Evolutionary conservation across 306 rosid genomes (phyloP), one percentile per base, ranked within the genome.

Genomic region (Glycine soja): DNA sequence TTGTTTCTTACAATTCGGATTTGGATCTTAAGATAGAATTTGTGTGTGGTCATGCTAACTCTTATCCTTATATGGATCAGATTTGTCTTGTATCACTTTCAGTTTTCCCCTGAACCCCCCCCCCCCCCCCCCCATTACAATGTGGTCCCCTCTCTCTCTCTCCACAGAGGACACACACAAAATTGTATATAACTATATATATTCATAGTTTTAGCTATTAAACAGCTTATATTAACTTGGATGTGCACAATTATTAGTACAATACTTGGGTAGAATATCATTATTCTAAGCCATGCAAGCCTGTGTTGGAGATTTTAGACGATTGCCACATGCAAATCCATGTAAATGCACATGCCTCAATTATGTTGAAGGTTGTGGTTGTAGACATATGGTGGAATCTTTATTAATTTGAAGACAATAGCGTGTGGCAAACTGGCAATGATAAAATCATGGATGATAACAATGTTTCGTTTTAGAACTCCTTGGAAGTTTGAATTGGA

Each of bases 11-110:
- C 36, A 76, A 76, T 50, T 47, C 5, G 48, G 62, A 61, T 71
- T 71, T 16, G 62, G 83, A 73, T 80, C 79, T 80, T 73, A 24
- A 9, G 14, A 50, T 59, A 10, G 7, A 73, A 81, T 52, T 18
- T 77, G 7, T 72, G 66, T 63, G 74, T 62, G 84, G 74, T 53
- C n/a, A 47, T 45, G 80, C 62, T 30, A 10, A 65, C 32, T 57
- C 83, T 58, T 79, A 80, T 80, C 78, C 78, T 70, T 47, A n/a
- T 34, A 71, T 24, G 70, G 70, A 70, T 69, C 64, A 56, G 82
- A 54, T 70, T 70, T 70, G 76, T 79, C 82, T 79, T 70, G 6
- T 69, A 69, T 79, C 76, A 36, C 82, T 59, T 80, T 84, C 65
- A 42, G 10, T 61, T 58, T 70, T 30, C 71, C 72, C 65, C 66